A percentile compares a stretch with the other conserved stretches of the same genome.
These are phyloP conservation scores for Lentinula edodes DNA, from an alignment of 768 basidiomycete genomes.

Conservation along the genomic window DNA sequence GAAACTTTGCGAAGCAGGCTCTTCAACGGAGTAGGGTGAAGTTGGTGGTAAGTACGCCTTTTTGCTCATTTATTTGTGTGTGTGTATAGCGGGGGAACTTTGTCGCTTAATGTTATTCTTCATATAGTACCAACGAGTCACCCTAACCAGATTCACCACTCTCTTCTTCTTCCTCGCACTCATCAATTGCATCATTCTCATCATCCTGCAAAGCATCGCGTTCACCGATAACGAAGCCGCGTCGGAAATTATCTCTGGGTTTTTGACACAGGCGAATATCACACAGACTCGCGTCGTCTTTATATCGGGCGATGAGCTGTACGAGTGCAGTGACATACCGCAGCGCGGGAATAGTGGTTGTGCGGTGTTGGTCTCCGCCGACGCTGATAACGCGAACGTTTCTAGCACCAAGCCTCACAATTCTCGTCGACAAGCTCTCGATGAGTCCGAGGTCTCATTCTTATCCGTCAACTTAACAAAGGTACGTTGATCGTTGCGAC, in stretches of 20 bases:
- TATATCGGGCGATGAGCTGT: conserved; percentile 8
- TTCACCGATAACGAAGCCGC: conserved; percentile 31
- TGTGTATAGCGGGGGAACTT: neutral
- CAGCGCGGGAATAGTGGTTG: conserved; percentile 18
- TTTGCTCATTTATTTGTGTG: neutral
- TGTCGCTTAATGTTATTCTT: neutral
- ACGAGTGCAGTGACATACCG: conserved; percentile 37
- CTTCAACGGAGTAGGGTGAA: conserved; percentile 8
- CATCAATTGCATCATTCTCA: conserved; percentile 33
- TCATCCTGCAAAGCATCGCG: conserved; percentile 32
- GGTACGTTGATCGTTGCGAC: too few species aligned
- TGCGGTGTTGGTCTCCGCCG: conserved; percentile 2
- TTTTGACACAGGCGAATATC: conserved; percentile 25
- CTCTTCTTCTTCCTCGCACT: conserved; percentile 44
- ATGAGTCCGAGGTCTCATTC: too few species aligned
- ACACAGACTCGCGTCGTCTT: conserved; percentile 18
- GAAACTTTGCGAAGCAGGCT: conserved; percentile 1
- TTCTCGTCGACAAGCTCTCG: too few species aligned
- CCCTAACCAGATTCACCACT: conserved; percentile 42
- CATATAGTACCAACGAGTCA: conserved; percentile 40
- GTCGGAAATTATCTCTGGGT: conserved; percentile 22
- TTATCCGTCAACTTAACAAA: too few species aligned
- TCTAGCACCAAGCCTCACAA: too few species aligned
- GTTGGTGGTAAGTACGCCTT: conserved; percentile 1
- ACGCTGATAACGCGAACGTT: too few species aligned